Evolutionary conservation across 2,329 filamentous ascomycete genomes (phyloP).

Genomic region (Aureobasidium lini): DNA sequence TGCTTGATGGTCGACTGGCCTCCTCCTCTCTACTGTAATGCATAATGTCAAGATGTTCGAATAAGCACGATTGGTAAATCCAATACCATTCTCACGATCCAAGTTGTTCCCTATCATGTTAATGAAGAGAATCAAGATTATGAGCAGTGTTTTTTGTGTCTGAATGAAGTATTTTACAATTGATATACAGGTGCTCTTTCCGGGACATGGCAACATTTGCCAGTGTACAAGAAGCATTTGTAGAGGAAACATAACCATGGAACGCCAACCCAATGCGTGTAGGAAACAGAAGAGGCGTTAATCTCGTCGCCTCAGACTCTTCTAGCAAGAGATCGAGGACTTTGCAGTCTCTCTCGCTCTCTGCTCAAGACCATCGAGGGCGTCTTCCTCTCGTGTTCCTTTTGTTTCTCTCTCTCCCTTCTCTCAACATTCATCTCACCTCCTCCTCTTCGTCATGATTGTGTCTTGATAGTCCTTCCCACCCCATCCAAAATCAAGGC

Average conservation of each 20-base stretch:
- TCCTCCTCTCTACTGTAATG: background rate
- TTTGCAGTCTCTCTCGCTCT: background rate
- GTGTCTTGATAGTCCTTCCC: background rate
- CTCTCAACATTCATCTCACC: background rate
- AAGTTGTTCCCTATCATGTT: too few species aligned
- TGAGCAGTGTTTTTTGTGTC: too few species aligned
- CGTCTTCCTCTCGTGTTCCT: background rate
- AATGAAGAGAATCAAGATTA: too few species aligned
- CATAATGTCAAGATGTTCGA: slow-evolving; percentile 8
- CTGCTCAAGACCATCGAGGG: background rate
- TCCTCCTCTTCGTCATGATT: background rate
- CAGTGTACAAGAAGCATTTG: background rate
- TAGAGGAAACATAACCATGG: background rate
- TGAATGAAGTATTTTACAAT: too few species aligned
- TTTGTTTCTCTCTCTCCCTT: background rate
- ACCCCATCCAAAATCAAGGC: slow-evolving; percentile 22
- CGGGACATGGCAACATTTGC: too few species aligned
- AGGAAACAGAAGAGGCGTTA: background rate
- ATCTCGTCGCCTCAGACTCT: background rate
- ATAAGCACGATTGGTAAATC: background rate
- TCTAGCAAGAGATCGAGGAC: background rate
- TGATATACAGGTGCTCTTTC: too few species aligned
- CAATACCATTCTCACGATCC: background rate
- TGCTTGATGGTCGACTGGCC: background rate
- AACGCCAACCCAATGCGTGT: slow-evolving; percentile 8